Base-by-base conservation (phyloP, 202 grass and related monocot genomes). In the Schoenoplectus triqueter region DNA sequence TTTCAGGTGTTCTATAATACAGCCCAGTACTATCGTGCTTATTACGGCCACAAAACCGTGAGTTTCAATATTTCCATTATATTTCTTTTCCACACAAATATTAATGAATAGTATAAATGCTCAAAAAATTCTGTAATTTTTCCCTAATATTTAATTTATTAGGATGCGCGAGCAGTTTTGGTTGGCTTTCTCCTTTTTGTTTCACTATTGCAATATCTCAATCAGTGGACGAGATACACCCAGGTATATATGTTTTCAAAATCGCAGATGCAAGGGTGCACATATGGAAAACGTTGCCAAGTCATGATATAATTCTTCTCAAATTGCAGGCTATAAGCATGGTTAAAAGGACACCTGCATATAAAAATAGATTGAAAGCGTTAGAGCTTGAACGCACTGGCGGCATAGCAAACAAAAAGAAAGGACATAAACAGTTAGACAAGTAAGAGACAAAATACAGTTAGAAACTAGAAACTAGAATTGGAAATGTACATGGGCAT, bases 261-360 rank as follows among this genome's bases (percentile, higher is more conserved):
- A 83, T 61, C 10, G 44, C 4, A 85, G 45, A 61, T 77, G 45
- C 42, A 59, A 21, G 41, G 60, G 47, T 55, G 52, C 64, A 50
- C 50, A 59, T 47, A 1, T 85, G 47, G 45, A 22, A 55, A 55
- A 88, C 71, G 1, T 10, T 11, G 70, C 22, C 55, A 40, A 31
- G 1, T 76, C 61, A 7, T 76, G 47, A 75, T 61, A n/a, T 44
- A 42, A 8, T 74, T 64, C 9, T 45, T 54, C 8, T 14, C 49
- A 49, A 89, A 64, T 86, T 89, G 78, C 84, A 98, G 95, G 91
- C 92, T 66, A 82, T 98, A 86, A 86, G 80, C 85, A 95, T 87
- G 91, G 92, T 98, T 48, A 98, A 98, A 74, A 94, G 94, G 85
- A 98, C 92, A 82, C 95, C 95, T 87, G 92, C 95, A 86, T 98